phyloP scores from a whole-genome alignment of 345 rosid genomes.

The Lumnitzera littorea region DNA sequence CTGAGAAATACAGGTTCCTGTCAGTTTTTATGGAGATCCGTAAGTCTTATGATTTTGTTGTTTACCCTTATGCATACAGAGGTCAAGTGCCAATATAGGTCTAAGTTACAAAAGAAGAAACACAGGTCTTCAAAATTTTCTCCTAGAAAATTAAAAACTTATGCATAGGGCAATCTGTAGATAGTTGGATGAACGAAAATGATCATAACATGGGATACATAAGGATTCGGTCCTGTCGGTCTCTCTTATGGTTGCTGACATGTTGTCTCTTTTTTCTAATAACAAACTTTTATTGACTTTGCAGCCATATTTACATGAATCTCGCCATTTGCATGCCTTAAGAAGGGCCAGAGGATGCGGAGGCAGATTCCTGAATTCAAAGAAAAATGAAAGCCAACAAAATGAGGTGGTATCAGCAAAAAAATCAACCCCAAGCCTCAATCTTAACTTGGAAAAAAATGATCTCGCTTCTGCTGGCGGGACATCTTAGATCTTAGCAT shows the following conservation, averaged over 20 bases:
- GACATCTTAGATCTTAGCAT: slow-evolving; percentile 23
- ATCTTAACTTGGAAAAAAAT: slow-evolving; percentile 48
- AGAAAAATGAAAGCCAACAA: slow-evolving; percentile 51
- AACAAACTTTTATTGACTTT: slow-evolving; percentile 8
- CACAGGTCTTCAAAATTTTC: too few species aligned
- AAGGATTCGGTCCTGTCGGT: neutral
- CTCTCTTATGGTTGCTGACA: slow-evolving; percentile 2
- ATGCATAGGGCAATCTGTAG: too few species aligned
- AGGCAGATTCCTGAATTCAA: slow-evolving; percentile 82
- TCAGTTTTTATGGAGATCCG: too few species aligned
- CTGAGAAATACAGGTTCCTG: too few species aligned
- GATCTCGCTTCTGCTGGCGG: slow-evolving; percentile 37
- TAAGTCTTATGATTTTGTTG: too few species aligned
- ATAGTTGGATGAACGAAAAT: too few species aligned
- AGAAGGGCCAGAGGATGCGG: slow-evolving; percentile 94
- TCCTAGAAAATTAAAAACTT: too few species aligned
- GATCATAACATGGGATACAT: neutral
- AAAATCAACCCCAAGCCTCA: slow-evolving; percentile 51
- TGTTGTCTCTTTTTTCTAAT: neutral
- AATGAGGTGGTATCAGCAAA: slow-evolving; percentile 39
- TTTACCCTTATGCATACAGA: too few species aligned
- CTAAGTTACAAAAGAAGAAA: too few species aligned
- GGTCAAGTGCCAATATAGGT: too few species aligned
- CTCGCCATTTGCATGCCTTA: slow-evolving; percentile 92
- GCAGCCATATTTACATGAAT: slow-evolving; percentile 98